Evolutionary conservation across 495 filamentous ascomycete genomes (phyloP).

Genomic region (Corynascus novoguineensis): DNA sequence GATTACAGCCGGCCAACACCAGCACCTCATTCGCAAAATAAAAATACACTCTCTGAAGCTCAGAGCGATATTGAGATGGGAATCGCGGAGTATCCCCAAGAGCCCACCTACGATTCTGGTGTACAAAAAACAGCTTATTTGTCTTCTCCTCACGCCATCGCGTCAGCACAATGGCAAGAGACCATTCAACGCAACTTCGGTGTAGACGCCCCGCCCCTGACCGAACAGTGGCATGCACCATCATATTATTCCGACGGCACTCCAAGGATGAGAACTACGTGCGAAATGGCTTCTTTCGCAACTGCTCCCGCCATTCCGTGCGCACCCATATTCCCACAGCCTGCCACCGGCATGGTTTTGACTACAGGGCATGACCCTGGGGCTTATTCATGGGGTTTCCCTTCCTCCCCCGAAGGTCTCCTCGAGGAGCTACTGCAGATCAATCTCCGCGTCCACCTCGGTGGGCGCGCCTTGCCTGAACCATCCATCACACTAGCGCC

Average conservation of each 20-base stretch:
- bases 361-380: neutral
- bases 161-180: neutral
- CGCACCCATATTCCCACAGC: neutral
- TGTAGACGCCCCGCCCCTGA: neutral
- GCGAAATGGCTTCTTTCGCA: neutral
- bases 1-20: neutral
- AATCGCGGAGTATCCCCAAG: neutral
- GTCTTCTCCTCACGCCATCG: neutral
- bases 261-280: neutral
- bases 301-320: neutral
- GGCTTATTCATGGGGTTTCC: neutral
- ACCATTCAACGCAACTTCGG: neutral
- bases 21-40: neutral
- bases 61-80: neutral
- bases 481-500: neutral
- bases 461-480: neutral
- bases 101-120: neutral
- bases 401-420: neutral
- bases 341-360: neutral
- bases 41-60: neutral
- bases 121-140: neutral
- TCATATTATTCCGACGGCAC: neutral
- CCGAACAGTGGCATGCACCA: neutral
- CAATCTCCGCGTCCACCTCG: conserved; percentile 17
- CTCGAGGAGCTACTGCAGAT: conserved; percentile 15